Conservation (phyloP, 106 monocot genomes). For the Ottelia alismoides region DNA sequence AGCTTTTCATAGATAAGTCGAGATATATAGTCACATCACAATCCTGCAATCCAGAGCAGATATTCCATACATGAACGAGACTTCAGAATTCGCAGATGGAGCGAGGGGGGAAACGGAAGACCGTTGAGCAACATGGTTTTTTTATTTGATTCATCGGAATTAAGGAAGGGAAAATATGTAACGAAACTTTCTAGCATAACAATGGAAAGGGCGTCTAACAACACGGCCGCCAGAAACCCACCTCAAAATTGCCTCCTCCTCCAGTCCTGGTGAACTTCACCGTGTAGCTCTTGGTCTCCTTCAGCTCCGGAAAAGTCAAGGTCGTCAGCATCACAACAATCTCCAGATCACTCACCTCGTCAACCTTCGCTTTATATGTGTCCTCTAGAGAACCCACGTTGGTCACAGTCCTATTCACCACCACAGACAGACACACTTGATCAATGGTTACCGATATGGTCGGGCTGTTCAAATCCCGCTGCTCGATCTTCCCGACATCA, state of each 20-base stretch:
- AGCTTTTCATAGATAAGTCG: too few species aligned
- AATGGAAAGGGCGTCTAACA: constrained; percentile 13
- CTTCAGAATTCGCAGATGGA: too few species aligned
- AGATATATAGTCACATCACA: too few species aligned
- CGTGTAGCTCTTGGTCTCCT: constrained; percentile 11
- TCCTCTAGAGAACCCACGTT: constrained; percentile 19
- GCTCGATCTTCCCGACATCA: background rate
- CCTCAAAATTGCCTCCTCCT: background rate
- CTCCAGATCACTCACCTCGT: constrained; percentile 2
- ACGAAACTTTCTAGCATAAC: too few species aligned
- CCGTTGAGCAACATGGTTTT: too few species aligned
- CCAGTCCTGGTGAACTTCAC: constrained; percentile 2
- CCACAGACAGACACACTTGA: background rate
- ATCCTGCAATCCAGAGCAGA: too few species aligned
- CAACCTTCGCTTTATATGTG: constrained; percentile 1
- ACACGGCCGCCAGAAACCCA: constrained; percentile 1
- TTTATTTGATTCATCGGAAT: too few species aligned
- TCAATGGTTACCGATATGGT: background rate
- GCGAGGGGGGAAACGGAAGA: too few species aligned
- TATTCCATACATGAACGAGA: too few species aligned
- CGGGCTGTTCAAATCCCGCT: constrained; percentile 22
- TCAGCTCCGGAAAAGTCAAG: constrained; percentile 4
- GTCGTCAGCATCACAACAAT: constrained; percentile 11
- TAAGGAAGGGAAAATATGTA: too few species aligned
- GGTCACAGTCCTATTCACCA: constrained; percentile 6